Evolutionary conservation across 2,329 filamentous ascomycete species (phyloP).

Genomic region (Fusarium irregulare): DNA sequence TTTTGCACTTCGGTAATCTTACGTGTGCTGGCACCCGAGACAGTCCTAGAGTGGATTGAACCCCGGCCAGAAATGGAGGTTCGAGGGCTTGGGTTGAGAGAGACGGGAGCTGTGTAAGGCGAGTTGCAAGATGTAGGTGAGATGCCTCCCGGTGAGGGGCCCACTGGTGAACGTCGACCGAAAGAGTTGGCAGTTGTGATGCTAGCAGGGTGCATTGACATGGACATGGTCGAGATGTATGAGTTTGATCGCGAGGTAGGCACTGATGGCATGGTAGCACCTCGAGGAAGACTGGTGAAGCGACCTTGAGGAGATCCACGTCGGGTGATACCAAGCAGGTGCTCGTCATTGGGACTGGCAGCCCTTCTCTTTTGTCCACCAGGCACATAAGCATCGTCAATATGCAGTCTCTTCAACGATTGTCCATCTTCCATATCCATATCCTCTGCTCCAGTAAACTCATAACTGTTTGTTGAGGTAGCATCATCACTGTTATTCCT

Average conservation of each 20-base stretch:
- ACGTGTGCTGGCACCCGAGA: slow-evolving; percentile 63
- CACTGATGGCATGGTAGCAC: slow-evolving; percentile 57
- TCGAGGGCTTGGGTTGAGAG: slow-evolving; percentile 62
- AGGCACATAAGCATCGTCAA: slow-evolving; percentile 59
- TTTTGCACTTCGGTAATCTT: slow-evolving; percentile 65
- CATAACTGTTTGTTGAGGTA: slow-evolving; percentile 59
- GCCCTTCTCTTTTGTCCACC: slow-evolving; percentile 66
- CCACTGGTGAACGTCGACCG: slow-evolving; percentile 60
- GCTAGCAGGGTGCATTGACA: slow-evolving; percentile 53
- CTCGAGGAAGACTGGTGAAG: slow-evolving; percentile 59
- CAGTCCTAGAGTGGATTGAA: slow-evolving; percentile 57
- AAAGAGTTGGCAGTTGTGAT: slow-evolving; percentile 59
- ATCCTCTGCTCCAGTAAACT: slow-evolving; percentile 55
- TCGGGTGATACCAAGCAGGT: slow-evolving; percentile 55
- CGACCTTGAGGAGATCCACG: slow-evolving; percentile 65
- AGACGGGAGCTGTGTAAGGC: slow-evolving; percentile 61
- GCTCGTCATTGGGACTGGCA: slow-evolving; percentile 65
- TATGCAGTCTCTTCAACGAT: slow-evolving; percentile 62
- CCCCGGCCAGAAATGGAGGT: slow-evolving; percentile 57
- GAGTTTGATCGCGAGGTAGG: slow-evolving; percentile 59
- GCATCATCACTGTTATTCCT: slow-evolving; percentile 66
- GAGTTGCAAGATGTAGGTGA: slow-evolving; percentile 64
- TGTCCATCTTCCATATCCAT: slow-evolving; percentile 64
- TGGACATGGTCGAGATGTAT: slow-evolving; percentile 59
- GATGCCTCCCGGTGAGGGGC: slow-evolving; percentile 60